Percentiles rank a stretch among this genome's conserved stretches.
Evolutionary conservation across 2,329 filamentous ascomycete genomes (phyloP).

Genomic region (Pseudogymnoascus sp.): DNA sequence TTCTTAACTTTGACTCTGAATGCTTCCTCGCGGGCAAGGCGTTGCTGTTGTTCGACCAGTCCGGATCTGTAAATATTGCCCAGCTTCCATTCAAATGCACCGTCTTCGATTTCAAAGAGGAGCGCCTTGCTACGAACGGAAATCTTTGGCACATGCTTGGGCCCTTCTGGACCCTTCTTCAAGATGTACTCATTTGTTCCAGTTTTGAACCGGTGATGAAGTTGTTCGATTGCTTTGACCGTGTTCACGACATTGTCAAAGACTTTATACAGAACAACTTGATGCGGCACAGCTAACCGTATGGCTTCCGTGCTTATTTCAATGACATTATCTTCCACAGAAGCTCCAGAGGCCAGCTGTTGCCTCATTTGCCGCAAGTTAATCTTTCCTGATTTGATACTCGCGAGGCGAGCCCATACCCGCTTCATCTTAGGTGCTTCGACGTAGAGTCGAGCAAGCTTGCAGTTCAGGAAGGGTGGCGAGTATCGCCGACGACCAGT

Average conservation of each 20-base stretch:
- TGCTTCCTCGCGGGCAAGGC: conserved; percentile 80
- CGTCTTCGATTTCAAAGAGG: conserved; percentile 88
- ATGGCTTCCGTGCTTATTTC: conserved; percentile 81
- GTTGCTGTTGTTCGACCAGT: conserved; percentile 79
- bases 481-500: conserved; percentile 81
- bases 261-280: conserved; percentile 79
- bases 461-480: conserved; percentile 68
- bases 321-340: conserved; percentile 68
- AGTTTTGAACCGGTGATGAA: conserved; percentile 88
- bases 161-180: conserved; percentile 73
- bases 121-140: conserved; percentile 74
- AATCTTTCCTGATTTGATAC: conserved; percentile 69
- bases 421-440: conserved; percentile 73
- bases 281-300: conserved; percentile 79
- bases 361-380: conserved; percentile 71
- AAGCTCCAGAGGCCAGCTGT: conserved; percentile 49
- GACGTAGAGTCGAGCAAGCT: conserved; percentile 75
- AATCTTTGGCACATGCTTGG: conserved; percentile 79
- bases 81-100: conserved; percentile 94
- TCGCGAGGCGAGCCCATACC: conserved; percentile 80
- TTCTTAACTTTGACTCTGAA: conserved; percentile 82
- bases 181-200: conserved; percentile 82
- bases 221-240: conserved; percentile 75
- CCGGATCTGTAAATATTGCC: conserved; percentile 89
- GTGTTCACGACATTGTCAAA: conserved; percentile 91